phyloP scores from a whole-genome alignment of 2,329 filamentous ascomycete genomes.

The Cercospora sojina region DNA sequence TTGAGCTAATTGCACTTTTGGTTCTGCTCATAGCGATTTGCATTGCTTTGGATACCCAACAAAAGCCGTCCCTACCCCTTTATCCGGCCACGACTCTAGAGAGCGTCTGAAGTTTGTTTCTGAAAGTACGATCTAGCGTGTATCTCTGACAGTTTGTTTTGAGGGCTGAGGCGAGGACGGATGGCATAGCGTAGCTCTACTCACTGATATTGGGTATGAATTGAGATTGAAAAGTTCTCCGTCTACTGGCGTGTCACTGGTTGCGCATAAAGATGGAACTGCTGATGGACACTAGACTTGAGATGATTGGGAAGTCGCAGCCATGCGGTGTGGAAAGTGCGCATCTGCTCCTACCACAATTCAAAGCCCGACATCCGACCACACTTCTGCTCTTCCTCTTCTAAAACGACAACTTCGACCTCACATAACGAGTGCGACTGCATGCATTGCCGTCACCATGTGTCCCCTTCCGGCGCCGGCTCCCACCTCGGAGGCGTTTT shows the following conservation, averaged over 20 bases:
- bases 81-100: neutral
- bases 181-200: conserved; percentile 12
- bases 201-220: conserved; percentile 9
- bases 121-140: conserved; percentile 15
- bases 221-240: neutral
- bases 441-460: neutral
- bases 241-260: neutral
- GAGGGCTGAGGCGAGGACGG: neutral
- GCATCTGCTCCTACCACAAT: neutral
- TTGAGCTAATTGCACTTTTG: conserved; percentile 2
- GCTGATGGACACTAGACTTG: neutral
- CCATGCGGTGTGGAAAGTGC: neutral
- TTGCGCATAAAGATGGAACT: neutral
- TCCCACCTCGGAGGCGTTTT: neutral
- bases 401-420: neutral
- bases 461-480: neutral
- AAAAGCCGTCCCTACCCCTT: conserved; percentile 1
- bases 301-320: neutral
- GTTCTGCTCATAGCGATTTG: conserved; percentile 10
- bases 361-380: neutral
- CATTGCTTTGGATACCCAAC: conserved; percentile 14
- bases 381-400: neutral
- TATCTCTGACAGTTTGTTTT: conserved; percentile 8
- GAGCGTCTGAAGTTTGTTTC: conserved; percentile 2
- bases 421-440: neutral